These are phyloP conservation scores for Suillus bovinus DNA, from an alignment of 768 basidiomycete species.

Conservation along the genomic window DNA sequence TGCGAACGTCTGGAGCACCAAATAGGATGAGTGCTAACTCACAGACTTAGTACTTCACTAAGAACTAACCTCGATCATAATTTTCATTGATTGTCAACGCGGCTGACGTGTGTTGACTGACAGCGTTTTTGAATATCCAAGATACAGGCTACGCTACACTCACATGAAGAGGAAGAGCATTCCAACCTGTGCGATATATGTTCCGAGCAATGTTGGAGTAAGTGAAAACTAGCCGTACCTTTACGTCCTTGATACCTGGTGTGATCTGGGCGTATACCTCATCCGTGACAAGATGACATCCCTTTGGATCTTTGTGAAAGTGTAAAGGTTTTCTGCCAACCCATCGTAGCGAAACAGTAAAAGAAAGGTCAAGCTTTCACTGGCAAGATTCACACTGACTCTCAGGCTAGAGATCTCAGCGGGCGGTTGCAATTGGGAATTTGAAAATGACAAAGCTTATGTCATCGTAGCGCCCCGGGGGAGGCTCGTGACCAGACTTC, in stretches of 20 bases:
- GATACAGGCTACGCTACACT: conserved; percentile 23
- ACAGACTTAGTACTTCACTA: neutral
- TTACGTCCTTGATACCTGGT: conserved; percentile 64
- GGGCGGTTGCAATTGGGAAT: no score
- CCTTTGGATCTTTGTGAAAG: conserved; percentile 53
- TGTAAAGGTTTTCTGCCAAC: conserved; percentile 86
- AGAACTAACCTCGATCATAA: conserved; percentile 65
- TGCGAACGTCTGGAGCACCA: conserved; percentile 40
- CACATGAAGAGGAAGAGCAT: conserved; percentile 91
- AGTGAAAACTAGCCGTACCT: conserved; percentile 42
- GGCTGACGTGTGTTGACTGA: conserved; percentile 76
- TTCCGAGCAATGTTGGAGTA: neutral
- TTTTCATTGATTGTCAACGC: conserved; percentile 89
- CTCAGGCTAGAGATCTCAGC: no score
- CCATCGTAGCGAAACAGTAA: conserved; percentile 48
- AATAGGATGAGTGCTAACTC: neutral
- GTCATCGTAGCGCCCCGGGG: no score
- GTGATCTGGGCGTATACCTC: conserved; percentile 68
- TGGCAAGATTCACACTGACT: neutral
- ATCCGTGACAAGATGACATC: conserved; percentile 84
- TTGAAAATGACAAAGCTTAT: neutral
- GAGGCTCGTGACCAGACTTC: no score
- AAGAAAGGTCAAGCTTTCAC: neutral
- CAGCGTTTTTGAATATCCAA: conserved; percentile 24
- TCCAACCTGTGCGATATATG: conserved; percentile 55